A percentile compares a stretch with the other conserved stretches of the same genome.
These are phyloP conservation scores for Lepiota venenata DNA, from an alignment of 768 basidiomycete species.

Conservation along the genomic window DNA sequence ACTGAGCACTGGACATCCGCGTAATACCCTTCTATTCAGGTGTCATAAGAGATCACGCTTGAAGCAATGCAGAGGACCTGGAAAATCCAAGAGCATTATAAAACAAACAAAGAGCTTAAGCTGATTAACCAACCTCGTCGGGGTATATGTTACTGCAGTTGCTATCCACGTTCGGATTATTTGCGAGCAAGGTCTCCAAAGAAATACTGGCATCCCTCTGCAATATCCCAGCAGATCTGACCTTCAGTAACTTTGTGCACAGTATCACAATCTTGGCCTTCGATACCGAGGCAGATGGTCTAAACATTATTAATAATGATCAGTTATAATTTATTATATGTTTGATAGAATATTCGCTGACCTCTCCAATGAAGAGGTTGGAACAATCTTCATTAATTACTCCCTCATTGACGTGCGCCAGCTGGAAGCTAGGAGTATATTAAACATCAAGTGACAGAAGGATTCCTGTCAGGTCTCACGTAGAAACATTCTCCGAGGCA, in stretches of 20 bases:
- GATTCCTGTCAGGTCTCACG: slow-evolving; percentile 26
- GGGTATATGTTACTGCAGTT: slow-evolving; percentile 53
- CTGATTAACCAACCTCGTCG: slow-evolving; percentile 41
- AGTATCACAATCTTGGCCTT: slow-evolving; percentile 52
- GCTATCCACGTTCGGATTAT: slow-evolving; percentile 63
- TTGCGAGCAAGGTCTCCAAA: slow-evolving; percentile 42
- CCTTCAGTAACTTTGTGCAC: slow-evolving; percentile 42
- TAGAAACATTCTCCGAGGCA: slow-evolving; percentile 40
- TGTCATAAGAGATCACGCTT: no score
- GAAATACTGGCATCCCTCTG: slow-evolving; percentile 37
- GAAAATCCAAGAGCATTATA: no score
- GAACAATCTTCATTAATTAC: slow-evolving; percentile 49
- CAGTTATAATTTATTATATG: no score
- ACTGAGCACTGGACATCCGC: no score
- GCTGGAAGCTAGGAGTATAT: slow-evolving; percentile 44
- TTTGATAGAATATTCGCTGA: slow-evolving; percentile 13
- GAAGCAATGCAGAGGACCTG: no score
- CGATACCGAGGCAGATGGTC: slow-evolving; percentile 52
- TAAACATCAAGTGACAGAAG: no score
- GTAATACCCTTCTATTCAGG: no score
- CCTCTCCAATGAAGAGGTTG: slow-evolving; percentile 52
- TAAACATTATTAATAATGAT: slow-evolving; percentile 14
- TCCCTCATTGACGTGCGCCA: slow-evolving; percentile 46
- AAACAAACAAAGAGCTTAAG: no score
- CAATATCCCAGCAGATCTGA: slow-evolving; percentile 48